Evolutionary conservation across 371 early-diverging fungal species (phyloP).

Genomic region (Syncephalastrum contaminatum): DNA sequence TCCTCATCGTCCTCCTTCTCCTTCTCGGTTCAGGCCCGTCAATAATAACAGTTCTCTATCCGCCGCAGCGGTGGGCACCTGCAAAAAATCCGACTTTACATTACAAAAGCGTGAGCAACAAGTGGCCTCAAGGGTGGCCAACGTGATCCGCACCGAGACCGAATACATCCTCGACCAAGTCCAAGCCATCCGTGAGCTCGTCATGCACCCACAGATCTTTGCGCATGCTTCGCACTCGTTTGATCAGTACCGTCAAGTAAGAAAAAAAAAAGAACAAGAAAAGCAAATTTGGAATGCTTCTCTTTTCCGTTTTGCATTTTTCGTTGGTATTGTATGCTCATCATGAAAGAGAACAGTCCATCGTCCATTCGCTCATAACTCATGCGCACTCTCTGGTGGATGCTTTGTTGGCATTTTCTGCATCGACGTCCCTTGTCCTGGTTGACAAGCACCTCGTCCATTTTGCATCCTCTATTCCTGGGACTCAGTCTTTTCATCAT

Average conservation of each 20-base stretch:
- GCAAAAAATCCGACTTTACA: no score
- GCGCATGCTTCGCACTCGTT: no score
- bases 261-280: no score
- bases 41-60: no score
- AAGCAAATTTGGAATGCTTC: not conserved
- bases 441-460: constrained; percentile 9
- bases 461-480: no score
- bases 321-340: not conserved
- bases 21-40: no score
- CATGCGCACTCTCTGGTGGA: constrained; percentile 18
- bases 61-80: no score
- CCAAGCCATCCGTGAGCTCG: not conserved
- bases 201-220: no score
- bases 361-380: constrained; percentile 9
- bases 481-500: not conserved
- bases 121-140: constrained; percentile 50
- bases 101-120: no score
- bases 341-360: not conserved
- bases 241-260: constrained; percentile 1
- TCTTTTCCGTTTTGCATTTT: not conserved
- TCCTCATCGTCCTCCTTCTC: no score
- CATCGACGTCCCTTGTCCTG: constrained; percentile 7
- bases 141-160: constrained; percentile 45
- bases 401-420: constrained; percentile 14
- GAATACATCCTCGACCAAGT: constrained; percentile 7